These are phyloP conservation scores for Hypoxylon crocopeplum DNA, from an alignment of 495 filamentous ascomycete genomes.

Conservation along the genomic window DNA sequence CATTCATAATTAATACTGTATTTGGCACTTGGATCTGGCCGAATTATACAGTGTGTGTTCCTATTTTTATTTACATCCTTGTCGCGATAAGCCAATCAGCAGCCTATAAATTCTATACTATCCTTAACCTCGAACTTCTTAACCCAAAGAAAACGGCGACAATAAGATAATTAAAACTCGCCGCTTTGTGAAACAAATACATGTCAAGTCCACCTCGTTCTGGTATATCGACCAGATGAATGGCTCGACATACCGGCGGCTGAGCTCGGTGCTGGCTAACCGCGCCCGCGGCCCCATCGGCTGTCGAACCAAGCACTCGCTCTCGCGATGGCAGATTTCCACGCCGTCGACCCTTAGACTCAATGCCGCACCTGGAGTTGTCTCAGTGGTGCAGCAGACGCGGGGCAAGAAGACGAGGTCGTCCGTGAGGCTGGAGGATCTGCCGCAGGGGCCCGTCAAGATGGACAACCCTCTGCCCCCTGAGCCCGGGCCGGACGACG, in stretches of 20 bases:
- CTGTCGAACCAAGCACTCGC: conserved; percentile 3
- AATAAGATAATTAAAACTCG: not conserved
- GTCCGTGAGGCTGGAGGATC: conserved; percentile 65
- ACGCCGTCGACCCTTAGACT: not conserved
- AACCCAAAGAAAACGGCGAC: not conserved
- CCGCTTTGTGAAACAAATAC: not conserved
- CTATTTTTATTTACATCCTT: not conserved
- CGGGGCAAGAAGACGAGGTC: conserved; percentile 53
- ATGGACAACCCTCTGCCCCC: conserved; percentile 31
- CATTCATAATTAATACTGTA: too few species aligned
- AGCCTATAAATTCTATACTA: not conserved
- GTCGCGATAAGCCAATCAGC: conserved; percentile 3
- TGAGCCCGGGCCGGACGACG: conserved; percentile 54
- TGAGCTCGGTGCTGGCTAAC: conserved; percentile 27
- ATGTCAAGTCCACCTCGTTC: not conserved
- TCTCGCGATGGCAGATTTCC: conserved; percentile 3
- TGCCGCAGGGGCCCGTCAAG: conserved; percentile 65
- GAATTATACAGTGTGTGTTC: too few species aligned
- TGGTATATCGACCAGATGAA: conserved; percentile 32
- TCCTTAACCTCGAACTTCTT: not conserved
- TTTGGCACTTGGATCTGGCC: too few species aligned
- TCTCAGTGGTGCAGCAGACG: conserved; percentile 5
- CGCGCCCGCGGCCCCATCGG: conserved; percentile 11
- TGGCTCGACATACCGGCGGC: conserved; percentile 36
- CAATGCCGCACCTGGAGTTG: not conserved